Percentiles rank a stretch among this genome's conserved stretches.
phyloP scores from a whole-genome alignment of 2,329 filamentous ascomycete genomes.

The Pseudofabraea citricarpa region DNA sequence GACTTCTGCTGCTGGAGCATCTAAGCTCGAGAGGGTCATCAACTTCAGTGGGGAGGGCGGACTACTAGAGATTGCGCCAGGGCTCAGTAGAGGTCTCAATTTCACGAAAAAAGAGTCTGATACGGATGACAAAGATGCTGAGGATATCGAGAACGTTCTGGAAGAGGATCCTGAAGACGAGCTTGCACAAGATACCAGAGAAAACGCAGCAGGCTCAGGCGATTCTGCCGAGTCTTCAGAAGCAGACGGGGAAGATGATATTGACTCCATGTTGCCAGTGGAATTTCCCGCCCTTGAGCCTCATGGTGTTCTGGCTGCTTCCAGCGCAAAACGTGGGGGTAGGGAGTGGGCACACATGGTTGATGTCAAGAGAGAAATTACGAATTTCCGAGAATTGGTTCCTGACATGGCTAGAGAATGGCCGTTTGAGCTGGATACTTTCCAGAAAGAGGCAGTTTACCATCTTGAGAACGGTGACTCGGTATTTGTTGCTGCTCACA shows the following conservation, averaged over 20 bases:
- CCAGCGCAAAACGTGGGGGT: slow-evolving; percentile 67
- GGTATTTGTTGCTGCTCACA: slow-evolving; percentile 96
- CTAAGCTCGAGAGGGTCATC: slow-evolving; percentile 77
- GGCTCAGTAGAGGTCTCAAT: slow-evolving; percentile 72
- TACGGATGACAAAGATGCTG: slow-evolving; percentile 55
- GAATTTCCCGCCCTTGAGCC: slow-evolving; percentile 92
- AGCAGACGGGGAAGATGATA: slow-evolving; percentile 53
- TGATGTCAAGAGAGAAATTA: slow-evolving; percentile 85
- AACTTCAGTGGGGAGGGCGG: slow-evolving; percentile 73
- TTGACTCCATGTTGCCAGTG: slow-evolving; percentile 82
- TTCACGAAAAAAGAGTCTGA: slow-evolving; percentile 58
- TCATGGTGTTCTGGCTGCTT: slow-evolving; percentile 68
- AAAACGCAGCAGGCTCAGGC: slow-evolving; percentile 24
- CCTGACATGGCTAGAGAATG: slow-evolving; percentile 95
- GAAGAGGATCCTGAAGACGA: slow-evolving; percentile 39
- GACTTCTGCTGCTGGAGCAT: slow-evolving; percentile 37
- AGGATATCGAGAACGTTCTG: slow-evolving; percentile 64
- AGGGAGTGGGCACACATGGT: slow-evolving; percentile 98
- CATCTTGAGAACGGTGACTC: slow-evolving; percentile 95
- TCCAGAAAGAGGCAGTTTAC: slow-evolving; percentile 98
- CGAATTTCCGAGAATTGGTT: slow-evolving; percentile 91
- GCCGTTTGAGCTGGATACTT: slow-evolving; percentile 96
- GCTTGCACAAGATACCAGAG: slow-evolving; percentile 27
- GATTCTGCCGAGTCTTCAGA: slow-evolving; percentile 28
- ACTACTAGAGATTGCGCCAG: slow-evolving; percentile 76